Base-by-base conservation (phyloP, 768 basidiomycete species). In the Hydnum rufescens region DNA sequence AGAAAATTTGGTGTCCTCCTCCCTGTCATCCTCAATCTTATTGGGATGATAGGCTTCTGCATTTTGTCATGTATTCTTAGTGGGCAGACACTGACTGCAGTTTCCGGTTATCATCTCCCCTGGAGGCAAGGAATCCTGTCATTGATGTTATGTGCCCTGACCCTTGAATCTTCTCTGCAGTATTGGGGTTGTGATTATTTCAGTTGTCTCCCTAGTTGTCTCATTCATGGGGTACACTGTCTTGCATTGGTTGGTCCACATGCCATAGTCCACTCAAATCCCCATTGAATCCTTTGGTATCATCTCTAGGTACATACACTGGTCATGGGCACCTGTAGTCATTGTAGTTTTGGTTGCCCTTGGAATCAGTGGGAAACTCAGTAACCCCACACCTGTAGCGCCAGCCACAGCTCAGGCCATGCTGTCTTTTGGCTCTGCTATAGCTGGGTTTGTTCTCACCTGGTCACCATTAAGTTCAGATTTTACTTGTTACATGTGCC, bases 121-220 rank as follows among this genome's bases (percentile, higher is more conserved):
- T n/a, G n/a, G n/a, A n/a, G n/a, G n/a, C n/a, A n/a, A n/a, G n/a
- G n/a, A n/a, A n/a, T n/a, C n/a, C n/a, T n/a, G n/a, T n/a, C n/a
- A n/a, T n/a, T n/a, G n/a, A n/a, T n/a, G n/a, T n/a, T n/a, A n/a
- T n/a, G n/a, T n/a, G n/a, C n/a, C n/a, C n/a, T n/a, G n/a, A n/a
- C n/a, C n/a, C n/a, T n/a, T n/a, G n/a, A n/a, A n/a, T n/a, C n/a
- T n/a, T n/a, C n/a, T n/a, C n/a, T n/a, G n/a, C n/a, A n/a, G n/a
- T 50, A 77, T 89, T 28, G 87, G 87, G 2, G 89, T 89, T 51
- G 79, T 86, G 30, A 76, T 89, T 49, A 77, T 88, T 36, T 72
- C 74, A 0, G 55, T 80, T 30, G 66, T 83, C 30, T 78, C 83
- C 2, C 72, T 89, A 28, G 55, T 80, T 25, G 68, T 76, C 51